Percentiles rank a stretch among this genome's conserved stretches.
Conservation (phyloP, 2,329 filamentous ascomycete species). For the Fusarium azukiicola region DNA sequence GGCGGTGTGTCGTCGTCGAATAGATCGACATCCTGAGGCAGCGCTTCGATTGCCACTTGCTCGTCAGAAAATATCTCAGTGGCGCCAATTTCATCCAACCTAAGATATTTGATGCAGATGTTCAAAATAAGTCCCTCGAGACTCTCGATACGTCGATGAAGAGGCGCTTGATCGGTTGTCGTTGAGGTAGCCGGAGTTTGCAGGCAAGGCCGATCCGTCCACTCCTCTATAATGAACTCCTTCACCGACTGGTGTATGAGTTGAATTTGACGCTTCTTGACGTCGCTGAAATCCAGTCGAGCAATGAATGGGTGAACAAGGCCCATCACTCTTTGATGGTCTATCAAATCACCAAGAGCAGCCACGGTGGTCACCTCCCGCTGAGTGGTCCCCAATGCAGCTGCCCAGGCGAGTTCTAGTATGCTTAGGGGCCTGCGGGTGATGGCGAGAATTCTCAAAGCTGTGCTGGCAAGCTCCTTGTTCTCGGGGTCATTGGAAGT, state of each 20-base stretch:
- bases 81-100: slow-evolving; percentile 54
- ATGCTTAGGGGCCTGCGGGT: slow-evolving; percentile 56
- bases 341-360: slow-evolving; percentile 41
- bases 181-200: slow-evolving; percentile 28
- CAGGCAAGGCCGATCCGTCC: slow-evolving; percentile 22
- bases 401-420: slow-evolving; percentile 56
- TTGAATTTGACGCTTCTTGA: slow-evolving; percentile 42
- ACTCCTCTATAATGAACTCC: slow-evolving; percentile 32
- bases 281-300: slow-evolving; percentile 31
- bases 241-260: slow-evolving; percentile 46
- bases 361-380: slow-evolving; percentile 49
- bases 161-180: slow-evolving; percentile 4
- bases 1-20: slow-evolving; percentile 47
- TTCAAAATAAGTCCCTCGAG: slow-evolving; percentile 50
- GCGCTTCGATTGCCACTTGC: slow-evolving; percentile 39
- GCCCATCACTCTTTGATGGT: slow-evolving; percentile 52
- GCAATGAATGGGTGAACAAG: slow-evolving; percentile 47
- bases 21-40: slow-evolving; percentile 42
- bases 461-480: slow-evolving; percentile 28
- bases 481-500: slow-evolving; percentile 38
- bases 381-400: slow-evolving; percentile 42
- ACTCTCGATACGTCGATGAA: slow-evolving; percentile 40
- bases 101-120: slow-evolving; percentile 55
- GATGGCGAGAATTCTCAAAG: slow-evolving; percentile 51
- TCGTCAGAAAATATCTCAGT: slow-evolving; percentile 55